Evolutionary conservation across 192 early-diverging fungal genomes (phyloP), one percentile per base, ranked within the genome.

Genomic region (Backusella morwellensis): DNA sequence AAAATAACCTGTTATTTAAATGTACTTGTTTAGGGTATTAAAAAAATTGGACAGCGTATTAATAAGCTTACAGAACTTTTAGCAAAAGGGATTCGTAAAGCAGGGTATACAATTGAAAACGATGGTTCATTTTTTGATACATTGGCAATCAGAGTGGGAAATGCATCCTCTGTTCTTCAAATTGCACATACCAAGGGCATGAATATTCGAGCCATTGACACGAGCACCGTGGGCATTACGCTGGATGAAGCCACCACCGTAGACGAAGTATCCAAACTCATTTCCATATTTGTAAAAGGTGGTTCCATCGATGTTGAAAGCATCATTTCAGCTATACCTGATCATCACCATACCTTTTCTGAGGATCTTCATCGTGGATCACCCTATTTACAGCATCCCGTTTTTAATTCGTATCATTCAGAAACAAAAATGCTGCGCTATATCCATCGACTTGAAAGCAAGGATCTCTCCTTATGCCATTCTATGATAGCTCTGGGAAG

Each of bases 361-460:
- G 47, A 50, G 19, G 47, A 50, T 15, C 90, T 98, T 38, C 77
- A 83, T 11, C 92, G 98, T 72, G 91, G 92, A 75, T 87, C 92
- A 7, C 78, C 89, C 9, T 96, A 91, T 83, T 82, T 99, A 66
- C 91, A 92, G 26, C 97, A 99, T 85, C 90, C 92, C 35, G 91
- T 99, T 75, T 99, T 99, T 88, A 97, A 95, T 90, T 85, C 89
- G 72, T 91, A 97, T 84, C 98, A 98, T 86, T 97, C 95, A 19
- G 98, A 99, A 86, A 99, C 98, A 14, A 95, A 98, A 80, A 97
- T 99, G 93, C 88, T 99, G 68, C 92, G 98, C 68, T 99, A 99
- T 89, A 94, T 99, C 74, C 88, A 91, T 74, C 90, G 94, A 76
- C 89, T 99, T 35, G 95, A 98, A 87, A 94, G 90, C 88, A 98